Conservation (phyloP, 768 basidiomycete species). For the Leccinum ochraceum region DNA sequence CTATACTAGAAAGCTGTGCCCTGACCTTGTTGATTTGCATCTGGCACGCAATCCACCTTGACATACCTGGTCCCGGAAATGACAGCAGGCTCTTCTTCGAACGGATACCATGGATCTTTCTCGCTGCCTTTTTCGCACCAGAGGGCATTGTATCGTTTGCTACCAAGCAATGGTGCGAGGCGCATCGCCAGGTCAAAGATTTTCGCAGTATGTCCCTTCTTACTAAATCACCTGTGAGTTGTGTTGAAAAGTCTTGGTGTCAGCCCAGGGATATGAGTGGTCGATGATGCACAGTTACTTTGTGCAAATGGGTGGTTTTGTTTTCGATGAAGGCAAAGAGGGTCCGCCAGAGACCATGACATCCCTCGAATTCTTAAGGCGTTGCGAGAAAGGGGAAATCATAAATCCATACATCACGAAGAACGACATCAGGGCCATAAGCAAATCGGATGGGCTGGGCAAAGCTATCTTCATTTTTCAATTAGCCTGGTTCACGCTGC, state of each 20-base stretch:
- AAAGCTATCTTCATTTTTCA: neutral
- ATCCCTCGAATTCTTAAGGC: neutral
- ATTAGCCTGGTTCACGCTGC: neutral
- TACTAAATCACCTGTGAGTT: neutral
- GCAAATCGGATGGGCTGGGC: neutral
- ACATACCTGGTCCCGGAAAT: neutral
- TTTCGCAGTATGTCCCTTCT: neutral
- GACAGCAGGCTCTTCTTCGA: neutral
- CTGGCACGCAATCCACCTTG: neutral
- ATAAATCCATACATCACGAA: neutral
- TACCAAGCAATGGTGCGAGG: neutral
- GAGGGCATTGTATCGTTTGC: neutral
- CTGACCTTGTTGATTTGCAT: neutral
- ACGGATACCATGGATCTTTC: neutral
- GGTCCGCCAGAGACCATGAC: neutral
- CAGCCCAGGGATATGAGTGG: neutral
- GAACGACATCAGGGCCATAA: neutral
- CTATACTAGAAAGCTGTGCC: neutral
- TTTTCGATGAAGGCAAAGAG: neutral
- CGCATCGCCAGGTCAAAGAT: neutral
- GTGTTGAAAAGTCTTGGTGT: neutral
- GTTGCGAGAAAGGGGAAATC: neutral
- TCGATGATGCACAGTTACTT: neutral
- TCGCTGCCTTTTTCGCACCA: neutral
- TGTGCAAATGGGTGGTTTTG: neutral